These are phyloP conservation scores for Blastocystis sp. DNA, from an alignment of 352 stramenopile genomes.

Conservation along the genomic window DNA sequence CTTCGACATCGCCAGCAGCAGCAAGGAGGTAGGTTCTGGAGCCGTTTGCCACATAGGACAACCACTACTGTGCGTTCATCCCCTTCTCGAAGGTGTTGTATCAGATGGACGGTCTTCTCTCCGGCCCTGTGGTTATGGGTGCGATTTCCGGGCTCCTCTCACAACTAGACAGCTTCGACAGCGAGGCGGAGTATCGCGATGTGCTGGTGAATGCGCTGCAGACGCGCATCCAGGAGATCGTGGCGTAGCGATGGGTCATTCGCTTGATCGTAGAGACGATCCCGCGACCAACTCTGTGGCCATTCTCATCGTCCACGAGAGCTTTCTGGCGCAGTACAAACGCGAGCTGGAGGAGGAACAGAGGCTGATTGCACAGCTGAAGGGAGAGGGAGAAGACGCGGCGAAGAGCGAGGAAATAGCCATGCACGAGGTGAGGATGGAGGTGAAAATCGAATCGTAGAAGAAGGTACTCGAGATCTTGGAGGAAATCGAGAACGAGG, in stretches of 20 bases:
- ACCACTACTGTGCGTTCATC: constrained; percentile 52
- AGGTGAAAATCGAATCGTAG: neutral
- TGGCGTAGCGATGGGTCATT: neutral
- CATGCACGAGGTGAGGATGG: neutral
- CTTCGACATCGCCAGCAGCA: neutral
- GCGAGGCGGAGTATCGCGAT: neutral
- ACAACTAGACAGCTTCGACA: constrained; percentile 28
- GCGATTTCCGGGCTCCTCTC: neutral
- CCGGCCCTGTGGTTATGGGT: constrained; percentile 5
- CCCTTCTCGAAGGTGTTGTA: constrained; percentile 44
- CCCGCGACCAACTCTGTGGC: neutral
- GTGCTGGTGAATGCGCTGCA: neutral
- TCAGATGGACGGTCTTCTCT: constrained; percentile 9
- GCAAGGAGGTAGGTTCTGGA: neutral
- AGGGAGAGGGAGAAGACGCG: neutral
- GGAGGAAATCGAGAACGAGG: neutral
- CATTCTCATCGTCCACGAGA: constrained; percentile 37
- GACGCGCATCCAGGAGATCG: constrained; percentile 18
- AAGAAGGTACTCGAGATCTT: neutral
- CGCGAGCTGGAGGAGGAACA: neutral
- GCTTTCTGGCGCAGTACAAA: constrained; percentile 35
- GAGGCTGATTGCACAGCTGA: neutral
- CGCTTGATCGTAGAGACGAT: neutral
- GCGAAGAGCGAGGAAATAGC: neutral
- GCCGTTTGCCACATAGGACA: neutral